Evolutionary conservation across 257 asterid genomes (phyloP).

Genomic region (Solanum peruvianum): DNA sequence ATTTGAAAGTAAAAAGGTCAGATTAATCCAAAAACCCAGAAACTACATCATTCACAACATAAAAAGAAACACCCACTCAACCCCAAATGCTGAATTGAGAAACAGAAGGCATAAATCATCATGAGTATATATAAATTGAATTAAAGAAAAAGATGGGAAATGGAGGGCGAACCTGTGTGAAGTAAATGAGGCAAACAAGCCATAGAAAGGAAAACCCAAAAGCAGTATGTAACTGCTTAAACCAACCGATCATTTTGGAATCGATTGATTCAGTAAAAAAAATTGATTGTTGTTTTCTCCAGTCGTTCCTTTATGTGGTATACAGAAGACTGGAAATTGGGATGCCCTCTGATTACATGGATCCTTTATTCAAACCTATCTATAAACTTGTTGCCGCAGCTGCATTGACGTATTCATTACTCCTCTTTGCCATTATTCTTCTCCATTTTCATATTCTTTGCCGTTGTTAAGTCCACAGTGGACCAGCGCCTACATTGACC

Average conservation of each 20-base stretch:
- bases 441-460: neutral
- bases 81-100: neutral
- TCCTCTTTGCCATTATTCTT: neutral
- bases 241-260: conserved; percentile 47
- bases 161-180: conserved; percentile 57
- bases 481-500: neutral
- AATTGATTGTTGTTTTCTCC: neutral
- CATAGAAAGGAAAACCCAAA: conserved; percentile 82
- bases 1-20: neutral
- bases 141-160: neutral
- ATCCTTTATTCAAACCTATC: neutral
- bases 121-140: neutral
- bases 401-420: neutral
- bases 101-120: neutral
- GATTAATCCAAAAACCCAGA: neutral
- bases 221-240: conserved; percentile 58
- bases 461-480: neutral
- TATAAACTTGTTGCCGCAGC: neutral
- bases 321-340: neutral
- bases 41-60: neutral
- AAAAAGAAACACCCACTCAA: neutral
- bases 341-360: neutral
- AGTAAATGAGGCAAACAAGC: conserved; percentile 92
- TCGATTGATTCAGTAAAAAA: neutral
- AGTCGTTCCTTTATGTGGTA: neutral